Base-by-base conservation (phyloP, 805 yeast genomes). In the Debaryomyces hansenii region DNA sequence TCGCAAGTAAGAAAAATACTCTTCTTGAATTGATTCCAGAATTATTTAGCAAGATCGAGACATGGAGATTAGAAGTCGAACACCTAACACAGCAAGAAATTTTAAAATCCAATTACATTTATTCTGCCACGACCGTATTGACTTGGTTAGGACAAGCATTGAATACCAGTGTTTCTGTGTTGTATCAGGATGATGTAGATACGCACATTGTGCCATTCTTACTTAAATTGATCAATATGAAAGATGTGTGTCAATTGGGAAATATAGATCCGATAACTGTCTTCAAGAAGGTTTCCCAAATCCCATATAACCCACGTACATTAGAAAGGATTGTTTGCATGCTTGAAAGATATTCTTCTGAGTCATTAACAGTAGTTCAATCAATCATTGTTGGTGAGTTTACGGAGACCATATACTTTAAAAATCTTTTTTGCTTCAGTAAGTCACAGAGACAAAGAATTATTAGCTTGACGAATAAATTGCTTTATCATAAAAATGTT, bases 161-260 rank as follows among this genome's bases (percentile, higher is more conserved):
- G 44, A 70, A 69, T 37, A 77, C 87, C 0, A 76, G 85, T 1
- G 73, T 76, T 37, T 80, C 85, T 1, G 59, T 73, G 0, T 67
- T 81, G 7, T 62, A 86, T 35, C 75, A 80, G 37, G 81, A 81
- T 3, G 76, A 79, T 45, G 64, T 85, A 33, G 66, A 53, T 12
- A 44, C 53, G 5, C 69, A 78, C 43, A 74, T 90, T 24, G 64
- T 89, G 0, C 96, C 96, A 21, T 83, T 87, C 50, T 67, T 90
- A 46, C 70, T 88, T 57, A 70, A 77, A 14, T 66, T 90, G 40
- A 79, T 83, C 42, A 77, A 75, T 38, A 77, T 87, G 72, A 83
- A 88, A 49, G 97, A 92, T 50, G 88, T 88, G 11, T 87, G 95
- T 53, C 88, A 86, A 53, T 64, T 87, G 46, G 84, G 85, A 0